phyloP scores from a whole-genome alignment of 2,329 filamentous ascomycete species.

The Diaporthe aspalathi region DNA sequence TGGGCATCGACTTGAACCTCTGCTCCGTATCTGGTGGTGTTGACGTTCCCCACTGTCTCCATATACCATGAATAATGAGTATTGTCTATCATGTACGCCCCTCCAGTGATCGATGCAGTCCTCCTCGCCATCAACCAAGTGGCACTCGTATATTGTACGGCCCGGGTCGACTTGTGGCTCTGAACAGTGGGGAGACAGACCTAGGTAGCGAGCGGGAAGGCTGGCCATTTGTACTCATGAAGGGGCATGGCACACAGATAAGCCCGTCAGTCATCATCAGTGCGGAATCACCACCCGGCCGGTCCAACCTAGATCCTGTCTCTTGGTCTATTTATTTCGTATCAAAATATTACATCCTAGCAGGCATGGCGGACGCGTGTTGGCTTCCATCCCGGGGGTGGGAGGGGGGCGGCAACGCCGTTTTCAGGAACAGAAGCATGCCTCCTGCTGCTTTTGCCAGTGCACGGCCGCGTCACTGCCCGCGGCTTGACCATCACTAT shows the following conservation, averaged over 20 bases:
- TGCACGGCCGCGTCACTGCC: background rate
- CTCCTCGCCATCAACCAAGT: background rate
- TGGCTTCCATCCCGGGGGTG: background rate
- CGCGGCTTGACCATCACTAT: background rate
- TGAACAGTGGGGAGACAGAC: background rate
- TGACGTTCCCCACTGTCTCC: background rate
- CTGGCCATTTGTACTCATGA: background rate
- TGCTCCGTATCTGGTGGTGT: background rate
- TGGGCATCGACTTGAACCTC: conserved; percentile 29
- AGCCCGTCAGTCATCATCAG: background rate
- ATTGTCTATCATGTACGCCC: background rate
- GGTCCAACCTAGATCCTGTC: background rate
- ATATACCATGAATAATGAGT: too few species aligned
- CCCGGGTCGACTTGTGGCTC: background rate
- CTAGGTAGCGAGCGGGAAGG: background rate
- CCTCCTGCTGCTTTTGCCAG: background rate
- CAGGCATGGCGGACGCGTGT: conserved; percentile 6
- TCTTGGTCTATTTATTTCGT: conserved; percentile 9
- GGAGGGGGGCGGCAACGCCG: too few species aligned
- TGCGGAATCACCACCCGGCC: background rate
- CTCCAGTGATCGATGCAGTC: background rate
- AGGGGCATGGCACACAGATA: too few species aligned
- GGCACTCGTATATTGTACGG: background rate
- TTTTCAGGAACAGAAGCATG: background rate
- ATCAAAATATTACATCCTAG: conserved; percentile 14